These are phyloP conservation scores for Biscutella laevigata DNA, from an alignment of 441 rosid genomes.

Conservation along the genomic window DNA sequence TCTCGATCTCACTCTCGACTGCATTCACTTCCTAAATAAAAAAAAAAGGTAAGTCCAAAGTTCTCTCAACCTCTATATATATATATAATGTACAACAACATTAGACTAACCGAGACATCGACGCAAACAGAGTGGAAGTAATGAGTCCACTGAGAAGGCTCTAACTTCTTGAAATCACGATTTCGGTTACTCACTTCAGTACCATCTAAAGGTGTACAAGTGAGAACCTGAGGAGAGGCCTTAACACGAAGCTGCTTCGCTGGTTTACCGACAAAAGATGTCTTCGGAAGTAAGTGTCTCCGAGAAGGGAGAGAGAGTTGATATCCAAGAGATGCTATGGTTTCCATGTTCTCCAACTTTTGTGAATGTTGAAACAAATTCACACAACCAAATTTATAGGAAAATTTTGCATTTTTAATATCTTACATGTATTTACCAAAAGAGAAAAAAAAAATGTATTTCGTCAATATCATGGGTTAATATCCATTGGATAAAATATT, in stretches of 20 bases:
- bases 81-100: not conserved
- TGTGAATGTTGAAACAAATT: no score
- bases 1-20: not conserved
- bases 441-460: no score
- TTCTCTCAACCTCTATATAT: not conserved
- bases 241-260: not conserved
- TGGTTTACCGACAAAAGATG: not conserved
- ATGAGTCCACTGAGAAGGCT: conserved; percentile 2
- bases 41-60: not conserved
- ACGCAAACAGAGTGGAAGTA: not conserved
- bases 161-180: not conserved
- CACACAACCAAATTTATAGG: no score
- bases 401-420: no score
- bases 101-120: not conserved
- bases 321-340: not conserved
- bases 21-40: not conserved
- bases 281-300: not conserved
- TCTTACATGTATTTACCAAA: no score
- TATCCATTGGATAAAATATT: no score
- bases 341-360: not conserved
- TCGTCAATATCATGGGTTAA: no score
- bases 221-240: not conserved
- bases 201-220: no score
- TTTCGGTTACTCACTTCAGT: not conserved
- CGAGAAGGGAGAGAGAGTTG: not conserved